These are phyloP conservation scores for Tulasnella sp. DNA, from an alignment of 768 basidiomycete species.

Conservation along the genomic window DNA sequence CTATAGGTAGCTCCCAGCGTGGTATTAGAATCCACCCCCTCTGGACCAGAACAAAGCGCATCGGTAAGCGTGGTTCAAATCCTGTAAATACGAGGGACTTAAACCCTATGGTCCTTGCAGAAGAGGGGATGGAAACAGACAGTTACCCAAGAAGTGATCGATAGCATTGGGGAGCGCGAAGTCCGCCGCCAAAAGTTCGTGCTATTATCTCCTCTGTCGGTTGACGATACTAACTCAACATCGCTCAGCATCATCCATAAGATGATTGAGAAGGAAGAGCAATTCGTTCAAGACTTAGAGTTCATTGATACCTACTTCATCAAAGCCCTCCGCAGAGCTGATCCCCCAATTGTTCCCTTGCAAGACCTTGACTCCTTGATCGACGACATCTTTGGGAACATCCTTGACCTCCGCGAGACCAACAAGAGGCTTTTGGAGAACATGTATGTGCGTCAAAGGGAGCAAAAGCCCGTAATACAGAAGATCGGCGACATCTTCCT, in stretches of 20 bases:
- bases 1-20: neutral
- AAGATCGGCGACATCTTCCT: conserved; percentile 60
- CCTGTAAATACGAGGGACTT: neutral
- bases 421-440: conserved; percentile 46
- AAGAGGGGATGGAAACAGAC: conserved; percentile 57
- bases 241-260: conserved; percentile 71
- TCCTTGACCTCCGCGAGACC: conserved; percentile 46
- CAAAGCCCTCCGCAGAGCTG: conserved; percentile 44
- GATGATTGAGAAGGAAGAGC: conserved; percentile 84
- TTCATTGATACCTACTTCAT: conserved; percentile 48
- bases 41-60: conserved; percentile 16
- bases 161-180: conserved; percentile 71
- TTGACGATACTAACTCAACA: neutral
- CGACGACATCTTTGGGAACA: conserved; percentile 50
- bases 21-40: neutral
- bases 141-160: conserved; percentile 55
- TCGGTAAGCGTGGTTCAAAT: neutral
- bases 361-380: conserved; percentile 48
- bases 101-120: conserved; percentile 37
- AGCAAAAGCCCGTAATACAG: conserved; percentile 47
- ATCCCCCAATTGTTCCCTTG: conserved; percentile 48
- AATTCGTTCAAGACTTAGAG: conserved; percentile 86
- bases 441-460: conserved; percentile 48
- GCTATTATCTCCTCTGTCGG: neutral
- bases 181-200: conserved; percentile 75